Conservation (phyloP, 2,329 filamentous ascomycete genomes). For the Phoma sp. region DNA sequence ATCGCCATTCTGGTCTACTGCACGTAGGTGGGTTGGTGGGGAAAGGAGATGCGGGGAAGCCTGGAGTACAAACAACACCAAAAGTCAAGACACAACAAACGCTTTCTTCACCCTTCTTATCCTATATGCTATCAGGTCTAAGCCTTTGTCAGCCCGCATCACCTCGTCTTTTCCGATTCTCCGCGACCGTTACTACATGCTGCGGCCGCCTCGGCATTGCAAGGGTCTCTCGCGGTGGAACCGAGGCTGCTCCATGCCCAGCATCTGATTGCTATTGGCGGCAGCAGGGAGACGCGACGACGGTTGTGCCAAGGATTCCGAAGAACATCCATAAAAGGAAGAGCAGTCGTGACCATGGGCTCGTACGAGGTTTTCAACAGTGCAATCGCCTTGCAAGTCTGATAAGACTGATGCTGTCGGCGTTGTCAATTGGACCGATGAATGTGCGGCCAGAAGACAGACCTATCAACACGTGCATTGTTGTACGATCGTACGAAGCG, state of each 20-base stretch:
- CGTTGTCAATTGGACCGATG: no score
- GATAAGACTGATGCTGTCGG: no score
- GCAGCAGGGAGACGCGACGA: neutral
- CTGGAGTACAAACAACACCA: neutral
- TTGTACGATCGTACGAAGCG: no score
- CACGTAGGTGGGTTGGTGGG: neutral
- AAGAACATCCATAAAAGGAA: neutral
- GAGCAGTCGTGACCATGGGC: no score
- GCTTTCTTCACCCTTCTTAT: neutral
- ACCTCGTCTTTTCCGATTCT: neutral
- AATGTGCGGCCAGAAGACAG: no score
- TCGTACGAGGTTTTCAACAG: no score
- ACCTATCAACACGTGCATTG: no score
- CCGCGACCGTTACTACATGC: slow-evolving; percentile 7
- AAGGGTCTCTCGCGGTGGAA: neutral
- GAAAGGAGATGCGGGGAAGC: neutral
- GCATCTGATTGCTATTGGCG: slow-evolving; percentile 3
- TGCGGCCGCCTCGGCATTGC: slow-evolving; percentile 1
- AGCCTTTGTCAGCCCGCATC: neutral
- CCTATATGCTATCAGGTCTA: neutral
- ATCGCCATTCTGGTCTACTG: slow-evolving; percentile 26
- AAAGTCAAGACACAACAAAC: neutral
- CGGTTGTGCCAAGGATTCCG: slow-evolving; percentile 3
- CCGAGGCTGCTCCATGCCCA: slow-evolving; percentile 7
- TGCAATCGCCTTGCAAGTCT: no score